These are phyloP conservation scores for Pythium pyrilobum DNA, from an alignment of 352 stramenopile genomes.

Conservation along the genomic window DNA sequence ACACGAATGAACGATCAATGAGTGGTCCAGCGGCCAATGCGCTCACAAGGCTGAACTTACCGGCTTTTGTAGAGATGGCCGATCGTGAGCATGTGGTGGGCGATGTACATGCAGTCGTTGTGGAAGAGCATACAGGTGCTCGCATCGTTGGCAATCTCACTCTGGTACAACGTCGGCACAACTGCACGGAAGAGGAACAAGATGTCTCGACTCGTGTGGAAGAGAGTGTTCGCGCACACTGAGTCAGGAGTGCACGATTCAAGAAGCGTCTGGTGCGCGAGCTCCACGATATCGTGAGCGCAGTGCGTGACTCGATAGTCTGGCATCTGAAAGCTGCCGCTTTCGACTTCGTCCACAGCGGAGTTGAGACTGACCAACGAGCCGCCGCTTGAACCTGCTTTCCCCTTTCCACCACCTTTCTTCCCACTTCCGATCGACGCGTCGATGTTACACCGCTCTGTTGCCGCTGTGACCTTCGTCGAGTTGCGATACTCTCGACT, in stretches of 20 bases:
- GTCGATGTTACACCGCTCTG: conserved; percentile 52
- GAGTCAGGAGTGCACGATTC: conserved; percentile 45
- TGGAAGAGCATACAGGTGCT: conserved; percentile 75
- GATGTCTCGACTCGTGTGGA: conserved; percentile 74
- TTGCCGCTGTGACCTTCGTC: conserved; percentile 40
- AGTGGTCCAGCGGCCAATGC: neutral
- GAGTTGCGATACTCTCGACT: conserved; percentile 56
- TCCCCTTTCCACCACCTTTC: conserved; percentile 34
- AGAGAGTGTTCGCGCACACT: conserved; percentile 49
- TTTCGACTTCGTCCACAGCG: conserved; percentile 27
- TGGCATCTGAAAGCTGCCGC: conserved; percentile 55
- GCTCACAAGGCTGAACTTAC: conserved; percentile 19
- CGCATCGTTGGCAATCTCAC: conserved; percentile 58
- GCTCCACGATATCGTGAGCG: conserved; percentile 54
- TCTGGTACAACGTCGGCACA: conserved; percentile 60
- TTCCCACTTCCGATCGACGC: conserved; percentile 22
- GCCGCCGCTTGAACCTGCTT: neutral
- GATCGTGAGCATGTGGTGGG: conserved; percentile 75
- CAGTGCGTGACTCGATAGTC: conserved; percentile 56
- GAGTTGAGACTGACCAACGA: neutral
- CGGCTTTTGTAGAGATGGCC: conserved; percentile 67
- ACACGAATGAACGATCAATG: neutral
- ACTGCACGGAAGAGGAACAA: conserved; percentile 69
- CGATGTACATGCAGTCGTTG: conserved; percentile 82
- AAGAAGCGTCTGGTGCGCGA: conserved; percentile 57